These are phyloP conservation scores for Jackrogersella minutella DNA, from an alignment of 495 filamentous ascomycete species.

Conservation along the genomic window DNA sequence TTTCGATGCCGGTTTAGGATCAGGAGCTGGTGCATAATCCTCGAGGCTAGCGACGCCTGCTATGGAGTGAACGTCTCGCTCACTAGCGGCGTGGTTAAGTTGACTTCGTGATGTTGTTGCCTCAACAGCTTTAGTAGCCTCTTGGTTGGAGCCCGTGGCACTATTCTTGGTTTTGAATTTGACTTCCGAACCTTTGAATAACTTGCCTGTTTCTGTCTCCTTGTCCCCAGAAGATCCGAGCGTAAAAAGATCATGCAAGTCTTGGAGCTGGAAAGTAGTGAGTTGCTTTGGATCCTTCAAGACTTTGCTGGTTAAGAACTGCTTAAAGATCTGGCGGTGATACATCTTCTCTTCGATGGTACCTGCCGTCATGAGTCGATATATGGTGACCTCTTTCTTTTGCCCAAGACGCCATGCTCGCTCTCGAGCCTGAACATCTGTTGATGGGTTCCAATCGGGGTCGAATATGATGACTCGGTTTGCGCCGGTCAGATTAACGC, in stretches of 20 bases:
- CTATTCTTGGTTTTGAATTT: conserved; percentile 60
- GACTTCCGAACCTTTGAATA: conserved; percentile 86
- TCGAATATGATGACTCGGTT: conserved; percentile 97
- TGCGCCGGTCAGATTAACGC: conserved; percentile 92
- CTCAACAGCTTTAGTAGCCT: conserved; percentile 2
- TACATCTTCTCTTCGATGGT: conserved; percentile 99
- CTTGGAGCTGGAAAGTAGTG: conserved; percentile 82
- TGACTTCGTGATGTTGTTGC: conserved; percentile 34
- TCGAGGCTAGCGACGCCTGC: conserved; percentile 52
- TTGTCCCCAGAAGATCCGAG: conserved; percentile 73
- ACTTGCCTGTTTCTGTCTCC: conserved; percentile 79
- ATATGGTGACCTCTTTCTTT: conserved; percentile 91
- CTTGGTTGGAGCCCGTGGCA: conserved; percentile 34
- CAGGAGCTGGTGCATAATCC: conserved; percentile 48
- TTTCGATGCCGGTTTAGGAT: conserved; percentile 36
- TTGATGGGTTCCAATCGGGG: conserved; percentile 97
- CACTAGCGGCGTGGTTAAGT: conserved; percentile 45
- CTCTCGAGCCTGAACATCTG: conserved; percentile 93
- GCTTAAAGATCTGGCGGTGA: conserved; percentile 96
- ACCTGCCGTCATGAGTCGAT: conserved; percentile 93
- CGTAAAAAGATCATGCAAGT: conserved; percentile 90
- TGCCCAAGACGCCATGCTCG: conserved; percentile 95
- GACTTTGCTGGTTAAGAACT: conserved; percentile 94
- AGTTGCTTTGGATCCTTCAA: conserved; percentile 89
- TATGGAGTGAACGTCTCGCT: conserved; percentile 44